Conservation (phyloP, 2,329 filamentous ascomycete genomes). For the Cephalotrichum gorgonifer region DNA sequence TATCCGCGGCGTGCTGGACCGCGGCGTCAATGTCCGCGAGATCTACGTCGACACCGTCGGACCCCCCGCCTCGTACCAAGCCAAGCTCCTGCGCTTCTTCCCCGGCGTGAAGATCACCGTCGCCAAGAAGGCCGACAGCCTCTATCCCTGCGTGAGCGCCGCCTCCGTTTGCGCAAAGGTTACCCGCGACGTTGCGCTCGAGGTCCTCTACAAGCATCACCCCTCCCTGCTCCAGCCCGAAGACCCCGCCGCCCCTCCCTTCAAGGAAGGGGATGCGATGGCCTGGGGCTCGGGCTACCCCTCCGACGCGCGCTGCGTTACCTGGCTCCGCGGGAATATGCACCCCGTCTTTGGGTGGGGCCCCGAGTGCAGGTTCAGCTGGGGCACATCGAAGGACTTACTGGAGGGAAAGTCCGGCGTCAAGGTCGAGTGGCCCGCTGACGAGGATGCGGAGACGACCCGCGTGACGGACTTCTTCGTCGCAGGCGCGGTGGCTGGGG, state of each 20-base stretch:
- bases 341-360: conserved; percentile 95
- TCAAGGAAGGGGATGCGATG: conserved; percentile 25
- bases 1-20: conserved; percentile 65
- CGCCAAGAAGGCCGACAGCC: conserved; percentile 82
- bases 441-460: conserved; percentile 58
- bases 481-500: conserved; percentile 24
- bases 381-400: conserved; percentile 91
- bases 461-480: conserved; percentile 71
- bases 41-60: conserved; percentile 96
- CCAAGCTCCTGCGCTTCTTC: conserved; percentile 73
- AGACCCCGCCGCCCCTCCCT: conserved; percentile 17
- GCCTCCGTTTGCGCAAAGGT: conserved; percentile 95
- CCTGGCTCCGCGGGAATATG: conserved; percentile 79
- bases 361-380: conserved; percentile 84
- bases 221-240: not conserved
- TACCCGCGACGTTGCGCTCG: conserved; percentile 80
- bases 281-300: conserved; percentile 91
- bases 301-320: conserved; percentile 68
- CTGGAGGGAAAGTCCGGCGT: conserved; percentile 63
- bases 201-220: conserved; percentile 54
- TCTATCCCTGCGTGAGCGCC: conserved; percentile 88
- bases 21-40: conserved; percentile 73
- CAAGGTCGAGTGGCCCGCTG: conserved; percentile 74
- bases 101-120: conserved; percentile 67
- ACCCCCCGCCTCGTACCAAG: conserved; percentile 72